phyloP scores from a whole-genome alignment of 2,329 filamentous ascomycete genomes.

The Fulvia fulva region DNA sequence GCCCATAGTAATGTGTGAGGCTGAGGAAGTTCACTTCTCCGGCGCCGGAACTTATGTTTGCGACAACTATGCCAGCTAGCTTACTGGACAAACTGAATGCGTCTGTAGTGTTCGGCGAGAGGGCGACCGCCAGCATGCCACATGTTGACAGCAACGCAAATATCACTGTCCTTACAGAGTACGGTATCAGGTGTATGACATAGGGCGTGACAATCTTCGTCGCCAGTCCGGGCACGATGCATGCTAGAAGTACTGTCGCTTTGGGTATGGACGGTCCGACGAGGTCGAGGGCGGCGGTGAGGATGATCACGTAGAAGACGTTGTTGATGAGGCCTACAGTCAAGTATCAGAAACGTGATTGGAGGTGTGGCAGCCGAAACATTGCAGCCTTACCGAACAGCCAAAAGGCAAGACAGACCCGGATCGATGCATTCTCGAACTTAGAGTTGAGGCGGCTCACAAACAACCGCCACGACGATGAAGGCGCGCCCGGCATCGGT shows the following conservation, averaged over 20 bases:
- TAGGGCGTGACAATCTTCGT: constrained; percentile 82
- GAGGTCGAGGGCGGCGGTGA: constrained; percentile 91
- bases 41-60: constrained; percentile 77
- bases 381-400: constrained; percentile 66
- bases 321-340: constrained; percentile 82
- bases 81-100: constrained; percentile 63
- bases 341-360: not conserved
- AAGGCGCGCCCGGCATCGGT: constrained; percentile 55
- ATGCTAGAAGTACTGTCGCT: constrained; percentile 85
- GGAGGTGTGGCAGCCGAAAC: not conserved
- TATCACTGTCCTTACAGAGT: constrained; percentile 66
- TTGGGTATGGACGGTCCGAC: constrained; percentile 85
- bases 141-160: constrained; percentile 72
- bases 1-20: constrained; percentile 89
- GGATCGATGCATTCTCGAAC: constrained; percentile 64
- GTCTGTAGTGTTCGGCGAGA: constrained; percentile 57
- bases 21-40: constrained; percentile 90
- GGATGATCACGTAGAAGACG: constrained; percentile 94
- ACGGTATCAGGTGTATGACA: constrained; percentile 85
- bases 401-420: constrained; percentile 83
- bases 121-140: constrained; percentile 85
- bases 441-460: constrained; percentile 59
- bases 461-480: constrained; percentile 71
- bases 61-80: constrained; percentile 76
- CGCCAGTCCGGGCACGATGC: constrained; percentile 74